Conservation (phyloP, 2,329 filamentous ascomycete genomes). For the Penicillium brevicompactum region DNA sequence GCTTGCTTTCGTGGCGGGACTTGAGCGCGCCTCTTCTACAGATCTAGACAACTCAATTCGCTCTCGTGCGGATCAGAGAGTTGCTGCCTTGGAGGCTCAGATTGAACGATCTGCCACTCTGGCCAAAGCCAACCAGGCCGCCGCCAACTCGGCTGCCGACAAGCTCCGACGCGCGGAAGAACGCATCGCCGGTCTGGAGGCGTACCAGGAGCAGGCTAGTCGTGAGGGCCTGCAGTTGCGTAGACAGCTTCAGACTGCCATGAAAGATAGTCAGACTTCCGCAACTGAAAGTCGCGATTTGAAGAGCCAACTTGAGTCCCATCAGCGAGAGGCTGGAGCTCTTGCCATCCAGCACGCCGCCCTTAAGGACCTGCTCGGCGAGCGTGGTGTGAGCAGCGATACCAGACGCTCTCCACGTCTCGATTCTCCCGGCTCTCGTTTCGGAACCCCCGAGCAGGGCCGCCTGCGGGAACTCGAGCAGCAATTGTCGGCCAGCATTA, state of each 20-base stretch:
- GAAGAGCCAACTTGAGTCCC: slow-evolving; percentile 77
- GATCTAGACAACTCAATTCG: slow-evolving; percentile 39
- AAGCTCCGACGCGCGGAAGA: slow-evolving; percentile 92
- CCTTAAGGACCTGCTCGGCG: slow-evolving; percentile 86
- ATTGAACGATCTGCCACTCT: slow-evolving; percentile 75
- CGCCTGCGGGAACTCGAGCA: slow-evolving; percentile 84
- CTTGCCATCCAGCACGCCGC: slow-evolving; percentile 89
- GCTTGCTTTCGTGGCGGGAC: slow-evolving; percentile 76
- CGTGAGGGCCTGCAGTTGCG: slow-evolving; percentile 87
- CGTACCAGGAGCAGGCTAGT: slow-evolving; percentile 96
- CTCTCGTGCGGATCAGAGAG: slow-evolving; percentile 55
- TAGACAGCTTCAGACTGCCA: slow-evolving; percentile 80
- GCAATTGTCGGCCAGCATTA: slow-evolving; percentile 74
- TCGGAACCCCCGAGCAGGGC: slow-evolving; percentile 75
- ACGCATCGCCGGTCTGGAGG: slow-evolving; percentile 91
- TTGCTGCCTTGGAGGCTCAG: slow-evolving; percentile 76
- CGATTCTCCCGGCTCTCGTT: slow-evolving; percentile 72
- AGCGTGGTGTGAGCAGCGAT: slow-evolving; percentile 81
- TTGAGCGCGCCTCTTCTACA: slow-evolving; percentile 68
- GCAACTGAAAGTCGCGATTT: slow-evolving; percentile 80
- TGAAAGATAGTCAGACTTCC: slow-evolving; percentile 81
- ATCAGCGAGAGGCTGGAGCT: slow-evolving; percentile 92
- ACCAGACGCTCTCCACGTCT: slow-evolving; percentile 69
- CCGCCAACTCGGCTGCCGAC: slow-evolving; percentile 83
- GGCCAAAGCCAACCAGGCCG: slow-evolving; percentile 84